A percentile compares a stretch with the other conserved stretches of the same genome.
phyloP scores from a whole-genome alignment of 139 green algal species.

The Chlamydomonas urium region DNA sequence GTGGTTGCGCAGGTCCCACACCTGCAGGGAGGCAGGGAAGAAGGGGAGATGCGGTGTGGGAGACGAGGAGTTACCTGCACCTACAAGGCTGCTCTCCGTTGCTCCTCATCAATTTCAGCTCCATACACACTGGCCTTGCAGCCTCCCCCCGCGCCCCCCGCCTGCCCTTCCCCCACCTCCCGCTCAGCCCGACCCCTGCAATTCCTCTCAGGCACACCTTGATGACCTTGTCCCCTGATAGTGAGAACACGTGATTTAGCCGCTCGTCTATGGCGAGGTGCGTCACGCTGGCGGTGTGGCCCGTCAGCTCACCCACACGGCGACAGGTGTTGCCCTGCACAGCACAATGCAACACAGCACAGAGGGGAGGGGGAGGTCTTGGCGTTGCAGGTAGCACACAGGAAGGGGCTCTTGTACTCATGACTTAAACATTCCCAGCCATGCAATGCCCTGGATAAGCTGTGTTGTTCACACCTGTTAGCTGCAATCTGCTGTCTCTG shows the following conservation, averaged over 20 bases:
- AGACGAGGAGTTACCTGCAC: too few relatives aligned
- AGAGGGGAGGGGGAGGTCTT: neutral
- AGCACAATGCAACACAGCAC: neutral
- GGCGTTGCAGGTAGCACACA: neutral
- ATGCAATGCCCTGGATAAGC: too few relatives aligned
- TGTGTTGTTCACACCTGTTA: neutral
- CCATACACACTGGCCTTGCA: too few relatives aligned
- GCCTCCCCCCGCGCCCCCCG: too few relatives aligned
- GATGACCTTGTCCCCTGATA: conserved; percentile 65
- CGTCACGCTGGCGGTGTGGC: conserved; percentile 64
- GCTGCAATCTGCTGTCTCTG: too few relatives aligned
- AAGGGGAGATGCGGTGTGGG: too few relatives aligned
- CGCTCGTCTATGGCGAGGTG: conserved; percentile 61
- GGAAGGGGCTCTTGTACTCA: too few relatives aligned
- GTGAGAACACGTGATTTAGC: conserved; percentile 69
- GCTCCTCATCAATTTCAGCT: too few relatives aligned
- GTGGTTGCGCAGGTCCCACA: conserved; percentile 81
- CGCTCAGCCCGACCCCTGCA: too few relatives aligned
- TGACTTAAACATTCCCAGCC: neutral
- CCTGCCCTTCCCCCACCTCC: too few relatives aligned
- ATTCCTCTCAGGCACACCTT: conserved; percentile 41
- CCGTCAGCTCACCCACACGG: conserved; percentile 45
- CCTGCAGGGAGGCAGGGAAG: conserved; percentile 16
- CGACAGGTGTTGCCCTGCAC: conserved; percentile 50
- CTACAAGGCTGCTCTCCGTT: too few relatives aligned